Conservation (phyloP, 176 grass and related monocot genomes). For the Phyllostachys edulis region DNA sequence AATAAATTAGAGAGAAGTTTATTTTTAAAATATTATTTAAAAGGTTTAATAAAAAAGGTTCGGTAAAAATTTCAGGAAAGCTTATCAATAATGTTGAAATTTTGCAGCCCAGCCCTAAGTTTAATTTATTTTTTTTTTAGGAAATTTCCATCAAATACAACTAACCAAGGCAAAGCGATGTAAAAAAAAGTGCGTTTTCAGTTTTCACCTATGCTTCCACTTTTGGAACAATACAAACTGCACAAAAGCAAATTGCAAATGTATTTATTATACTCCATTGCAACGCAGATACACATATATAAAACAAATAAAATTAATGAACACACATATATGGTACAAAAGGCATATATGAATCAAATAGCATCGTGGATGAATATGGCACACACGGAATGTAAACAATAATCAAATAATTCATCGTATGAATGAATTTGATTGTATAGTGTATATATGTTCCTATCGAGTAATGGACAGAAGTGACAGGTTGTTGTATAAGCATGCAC, state of each 20-base stretch:
- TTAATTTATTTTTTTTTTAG: too few species aligned
- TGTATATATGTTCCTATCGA: not conserved
- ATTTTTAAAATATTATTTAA: too few species aligned
- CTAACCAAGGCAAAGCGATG: not conserved
- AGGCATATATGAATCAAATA: constrained; percentile 17
- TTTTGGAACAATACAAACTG: not conserved
- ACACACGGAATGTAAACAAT: not conserved
- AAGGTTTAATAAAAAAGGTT: too few species aligned
- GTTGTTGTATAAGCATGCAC: not conserved
- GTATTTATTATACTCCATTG: not conserved
- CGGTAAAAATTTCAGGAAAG: too few species aligned
- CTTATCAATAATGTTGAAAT: too few species aligned
- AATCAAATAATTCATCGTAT: constrained; percentile 5
- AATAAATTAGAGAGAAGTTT: too few species aligned
- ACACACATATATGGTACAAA: not conserved
- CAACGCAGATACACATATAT: not conserved
- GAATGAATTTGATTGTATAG: not conserved
- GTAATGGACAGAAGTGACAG: not conserved
- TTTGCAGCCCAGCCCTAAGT: too few species aligned
- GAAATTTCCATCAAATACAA: not conserved
- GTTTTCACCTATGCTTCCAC: not conserved
- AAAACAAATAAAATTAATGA: not conserved
- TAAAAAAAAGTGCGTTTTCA: not conserved
- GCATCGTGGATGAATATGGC: not conserved
- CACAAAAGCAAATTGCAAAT: not conserved